Conservation (phyloP, 345 rosid genomes). For the Geranium rotundifolium region DNA sequence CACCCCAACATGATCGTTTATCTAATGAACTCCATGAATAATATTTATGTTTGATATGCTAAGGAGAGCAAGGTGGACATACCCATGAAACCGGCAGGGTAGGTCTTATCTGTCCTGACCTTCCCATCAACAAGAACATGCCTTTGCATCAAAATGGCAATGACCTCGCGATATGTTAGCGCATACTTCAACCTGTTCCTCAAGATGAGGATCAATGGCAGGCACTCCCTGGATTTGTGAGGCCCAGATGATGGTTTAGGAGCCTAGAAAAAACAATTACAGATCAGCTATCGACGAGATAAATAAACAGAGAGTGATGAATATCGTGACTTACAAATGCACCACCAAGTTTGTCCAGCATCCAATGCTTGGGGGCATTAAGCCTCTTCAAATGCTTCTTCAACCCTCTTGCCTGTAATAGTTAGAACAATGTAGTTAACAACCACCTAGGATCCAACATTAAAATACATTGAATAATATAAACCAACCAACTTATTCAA, state of each 20-base stretch:
- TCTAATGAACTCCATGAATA: too few relatives aligned
- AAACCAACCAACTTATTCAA: too few relatives aligned
- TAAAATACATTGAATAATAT: too few relatives aligned
- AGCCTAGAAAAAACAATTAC: neutral
- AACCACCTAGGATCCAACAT: too few relatives aligned
- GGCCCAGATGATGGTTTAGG: conserved; percentile 4
- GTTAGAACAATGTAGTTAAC: too few relatives aligned
- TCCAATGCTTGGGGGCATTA: conserved; percentile 2
- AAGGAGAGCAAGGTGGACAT: neutral
- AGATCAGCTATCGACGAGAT: neutral
- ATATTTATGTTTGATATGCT: neutral
- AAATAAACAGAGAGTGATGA: neutral
- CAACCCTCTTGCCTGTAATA: conserved; percentile 1
- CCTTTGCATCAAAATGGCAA: conserved; percentile 2
- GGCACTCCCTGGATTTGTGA: conserved; percentile 3
- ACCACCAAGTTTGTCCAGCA: conserved; percentile 2
- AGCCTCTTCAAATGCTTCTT: conserved; percentile 3
- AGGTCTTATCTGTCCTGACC: conserved; percentile 4
- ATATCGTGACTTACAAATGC: neutral
- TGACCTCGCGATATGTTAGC: conserved; percentile 1
- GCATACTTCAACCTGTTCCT: conserved; percentile 4
- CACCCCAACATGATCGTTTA: too few relatives aligned
- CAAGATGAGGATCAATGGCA: conserved; percentile 1
- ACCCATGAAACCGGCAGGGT: conserved; percentile 3
- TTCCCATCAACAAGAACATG: conserved; percentile 1